Conservation (phyloP, 306 rosid genomes). For the Sindora glabra region DNA sequence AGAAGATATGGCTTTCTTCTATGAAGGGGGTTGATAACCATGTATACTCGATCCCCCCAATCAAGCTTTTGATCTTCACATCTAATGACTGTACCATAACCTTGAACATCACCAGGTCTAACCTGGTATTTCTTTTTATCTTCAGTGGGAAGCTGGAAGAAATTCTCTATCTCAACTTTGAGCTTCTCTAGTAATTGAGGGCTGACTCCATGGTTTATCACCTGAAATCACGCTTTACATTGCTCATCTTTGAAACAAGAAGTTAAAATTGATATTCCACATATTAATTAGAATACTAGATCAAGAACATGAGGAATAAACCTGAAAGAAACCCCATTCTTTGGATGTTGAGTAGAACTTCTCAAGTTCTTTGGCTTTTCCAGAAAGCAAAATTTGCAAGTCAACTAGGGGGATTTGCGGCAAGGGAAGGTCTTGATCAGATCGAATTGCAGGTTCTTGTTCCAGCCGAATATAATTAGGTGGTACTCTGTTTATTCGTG, state of each 20-base stretch:
- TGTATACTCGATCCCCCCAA: slow-evolving; percentile 74
- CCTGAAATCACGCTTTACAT: too few species aligned
- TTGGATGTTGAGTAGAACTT: slow-evolving; percentile 51
- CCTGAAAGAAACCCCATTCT: slow-evolving; percentile 87
- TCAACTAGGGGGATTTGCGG: slow-evolving; percentile 51
- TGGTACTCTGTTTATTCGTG: slow-evolving; percentile 24
- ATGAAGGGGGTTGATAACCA: slow-evolving; percentile 44
- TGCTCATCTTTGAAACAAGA: too few species aligned
- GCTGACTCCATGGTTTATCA: slow-evolving; percentile 75
- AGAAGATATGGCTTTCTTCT: slow-evolving; percentile 58
- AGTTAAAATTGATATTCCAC: too few species aligned
- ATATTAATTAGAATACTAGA: too few species aligned
- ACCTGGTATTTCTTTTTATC: slow-evolving; percentile 50
- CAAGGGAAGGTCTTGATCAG: slow-evolving; percentile 7
- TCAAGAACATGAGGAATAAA: background rate
- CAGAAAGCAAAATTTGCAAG: slow-evolving; percentile 16
- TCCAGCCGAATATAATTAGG: slow-evolving; percentile 34
- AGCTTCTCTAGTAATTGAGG: slow-evolving; percentile 32
- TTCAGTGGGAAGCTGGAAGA: slow-evolving; percentile 55
- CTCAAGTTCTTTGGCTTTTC: slow-evolving; percentile 24
- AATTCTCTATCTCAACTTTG: slow-evolving; percentile 44
- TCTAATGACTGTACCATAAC: slow-evolving; percentile 49
- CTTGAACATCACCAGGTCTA: slow-evolving; percentile 56
- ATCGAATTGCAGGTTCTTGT: slow-evolving; percentile 16
- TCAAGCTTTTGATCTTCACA: slow-evolving; percentile 59